Evolutionary conservation across 2,329 filamentous ascomycete species (phyloP).

Genomic region (Hypoxylon sp.): DNA sequence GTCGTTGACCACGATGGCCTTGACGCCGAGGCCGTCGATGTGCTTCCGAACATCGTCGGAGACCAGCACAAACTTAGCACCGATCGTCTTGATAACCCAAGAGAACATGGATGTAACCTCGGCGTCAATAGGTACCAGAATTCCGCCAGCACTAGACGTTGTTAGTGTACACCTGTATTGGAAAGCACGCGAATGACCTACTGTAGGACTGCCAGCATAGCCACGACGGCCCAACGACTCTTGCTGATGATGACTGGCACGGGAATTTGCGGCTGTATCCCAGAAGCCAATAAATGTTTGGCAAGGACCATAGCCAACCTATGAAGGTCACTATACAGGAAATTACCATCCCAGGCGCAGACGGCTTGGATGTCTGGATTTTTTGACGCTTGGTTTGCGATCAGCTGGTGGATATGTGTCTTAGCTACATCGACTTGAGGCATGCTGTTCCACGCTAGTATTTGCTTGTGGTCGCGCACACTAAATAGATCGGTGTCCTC

Average conservation of each 20-base stretch:
- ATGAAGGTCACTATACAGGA: slow-evolving; percentile 49
- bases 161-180: slow-evolving; percentile 17
- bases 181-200: slow-evolving; percentile 61
- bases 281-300: slow-evolving; percentile 46
- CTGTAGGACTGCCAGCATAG: slow-evolving; percentile 76
- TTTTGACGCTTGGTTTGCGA: slow-evolving; percentile 55
- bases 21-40: slow-evolving; percentile 55
- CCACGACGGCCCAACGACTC: slow-evolving; percentile 74
- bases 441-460: slow-evolving; percentile 64
- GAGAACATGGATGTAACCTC: slow-evolving; percentile 57
- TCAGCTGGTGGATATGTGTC: slow-evolving; percentile 59
- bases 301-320: slow-evolving; percentile 48
- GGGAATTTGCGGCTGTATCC: slow-evolving; percentile 53
- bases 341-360: slow-evolving; percentile 49
- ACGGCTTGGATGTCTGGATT: slow-evolving; percentile 55
- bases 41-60: slow-evolving; percentile 57
- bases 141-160: slow-evolving; percentile 56
- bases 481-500: slow-evolving; percentile 65
- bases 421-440: slow-evolving; percentile 56
- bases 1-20: slow-evolving; percentile 58
- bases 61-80: slow-evolving; percentile 58
- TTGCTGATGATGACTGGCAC: slow-evolving; percentile 78
- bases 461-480: slow-evolving; percentile 65
- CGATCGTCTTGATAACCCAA: slow-evolving; percentile 58
- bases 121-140: slow-evolving; percentile 63